Conservation (phyloP, 768 basidiomycete species). For the Coprinopsis strossmayeri region DNA sequence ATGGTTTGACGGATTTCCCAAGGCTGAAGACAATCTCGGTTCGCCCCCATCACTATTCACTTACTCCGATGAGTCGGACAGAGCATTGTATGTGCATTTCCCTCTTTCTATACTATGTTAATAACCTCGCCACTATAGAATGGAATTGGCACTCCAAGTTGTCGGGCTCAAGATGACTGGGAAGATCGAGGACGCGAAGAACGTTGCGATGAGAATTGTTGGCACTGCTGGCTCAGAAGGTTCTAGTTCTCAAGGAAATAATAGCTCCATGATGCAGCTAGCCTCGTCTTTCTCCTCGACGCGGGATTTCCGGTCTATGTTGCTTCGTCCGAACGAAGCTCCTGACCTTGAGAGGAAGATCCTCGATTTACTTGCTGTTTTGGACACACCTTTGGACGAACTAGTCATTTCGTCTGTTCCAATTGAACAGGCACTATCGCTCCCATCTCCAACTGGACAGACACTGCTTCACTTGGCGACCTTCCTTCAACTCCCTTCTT, state of each 20-base stretch:
- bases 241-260: constrained; percentile 29
- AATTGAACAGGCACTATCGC: constrained; percentile 56
- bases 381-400: constrained; percentile 57
- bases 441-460: constrained; percentile 66
- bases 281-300: constrained; percentile 30
- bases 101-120: constrained; percentile 10
- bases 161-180: constrained; percentile 97
- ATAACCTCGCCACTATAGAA: constrained; percentile 44
- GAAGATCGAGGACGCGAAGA: constrained; percentile 87
- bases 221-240: constrained; percentile 58
- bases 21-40: constrained; percentile 45
- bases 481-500: constrained; percentile 66
- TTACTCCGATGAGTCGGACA: constrained; percentile 86
- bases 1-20: constrained; percentile 74
- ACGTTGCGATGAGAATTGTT: constrained; percentile 90
- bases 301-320: constrained; percentile 49
- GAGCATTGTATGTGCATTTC: constrained; percentile 62
- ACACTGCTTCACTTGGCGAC: constrained; percentile 85
- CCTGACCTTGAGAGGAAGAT: constrained; percentile 71
- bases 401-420: constrained; percentile 36
- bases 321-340: constrained; percentile 48
- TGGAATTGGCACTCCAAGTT: constrained; percentile 93
- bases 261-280: constrained; percentile 48
- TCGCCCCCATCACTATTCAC: constrained; percentile 67
- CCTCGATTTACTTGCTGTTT: constrained; percentile 71